Evolutionary conservation across 2,329 filamentous ascomycete species (phyloP).

Genomic region (Fusarium sp.): DNA sequence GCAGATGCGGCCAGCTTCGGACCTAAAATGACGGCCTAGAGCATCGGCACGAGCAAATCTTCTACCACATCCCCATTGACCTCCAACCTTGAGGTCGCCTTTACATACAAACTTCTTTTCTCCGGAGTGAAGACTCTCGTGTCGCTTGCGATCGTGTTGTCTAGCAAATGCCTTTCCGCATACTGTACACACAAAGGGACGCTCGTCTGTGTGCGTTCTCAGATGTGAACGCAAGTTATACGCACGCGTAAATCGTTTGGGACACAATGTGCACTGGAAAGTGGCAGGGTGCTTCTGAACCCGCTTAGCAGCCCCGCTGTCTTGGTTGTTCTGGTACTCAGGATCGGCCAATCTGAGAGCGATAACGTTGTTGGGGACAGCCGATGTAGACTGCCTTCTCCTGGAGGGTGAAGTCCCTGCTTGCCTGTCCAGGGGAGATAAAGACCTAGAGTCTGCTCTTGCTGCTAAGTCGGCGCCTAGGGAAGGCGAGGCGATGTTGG

Average conservation of each 20-base stretch:
- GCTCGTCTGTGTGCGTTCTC: conserved; percentile 95
- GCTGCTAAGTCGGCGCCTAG: conserved; percentile 56
- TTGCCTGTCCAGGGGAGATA: conserved; percentile 68
- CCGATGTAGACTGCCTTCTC: conserved; percentile 70
- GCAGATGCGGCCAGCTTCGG: conserved; percentile 93
- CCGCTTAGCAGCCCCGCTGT: conserved; percentile 74
- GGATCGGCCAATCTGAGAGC: conserved; percentile 93
- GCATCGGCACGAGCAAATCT: conserved; percentile 96
- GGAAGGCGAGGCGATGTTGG: conserved; percentile 60
- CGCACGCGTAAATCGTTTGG: conserved; percentile 94
- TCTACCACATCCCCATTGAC: conserved; percentile 91
- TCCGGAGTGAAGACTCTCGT: conserved; percentile 94
- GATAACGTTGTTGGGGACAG: conserved; percentile 71
- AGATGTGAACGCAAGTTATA: conserved; percentile 97
- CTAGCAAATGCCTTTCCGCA: conserved; percentile 97
- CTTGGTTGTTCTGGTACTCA: conserved; percentile 75
- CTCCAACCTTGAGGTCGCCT: conserved; percentile 83
- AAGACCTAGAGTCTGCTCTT: conserved; percentile 61
- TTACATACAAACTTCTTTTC: conserved; percentile 99
- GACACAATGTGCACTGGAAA: conserved; percentile 92
- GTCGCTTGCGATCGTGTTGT: conserved; percentile 96
- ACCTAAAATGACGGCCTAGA: conserved; percentile 91
- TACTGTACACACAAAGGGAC: conserved; percentile 95
- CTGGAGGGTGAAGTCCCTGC: conserved; percentile 49
- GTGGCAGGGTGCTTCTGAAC: conserved; percentile 97